Evolutionary conservation across 140 eudicot genomes (phyloP).

Genomic region (Cichorium intybus): DNA sequence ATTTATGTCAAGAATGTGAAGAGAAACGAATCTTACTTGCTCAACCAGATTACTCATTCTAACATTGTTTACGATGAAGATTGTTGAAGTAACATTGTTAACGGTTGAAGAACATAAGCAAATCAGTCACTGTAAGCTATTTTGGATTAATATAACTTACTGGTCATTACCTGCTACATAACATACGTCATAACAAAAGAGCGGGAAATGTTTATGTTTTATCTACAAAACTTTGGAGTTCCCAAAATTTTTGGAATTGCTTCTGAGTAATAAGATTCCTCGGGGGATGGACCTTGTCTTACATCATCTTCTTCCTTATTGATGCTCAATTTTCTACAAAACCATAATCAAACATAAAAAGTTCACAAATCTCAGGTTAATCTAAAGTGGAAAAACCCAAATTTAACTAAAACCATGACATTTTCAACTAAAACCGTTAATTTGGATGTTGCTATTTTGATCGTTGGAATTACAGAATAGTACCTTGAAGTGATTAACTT

Average conservation of each 20-base stretch:
- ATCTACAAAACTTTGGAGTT: slow-evolving; percentile 44
- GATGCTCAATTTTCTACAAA: no score
- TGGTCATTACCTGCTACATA: slow-evolving; percentile 88
- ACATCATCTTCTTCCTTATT: slow-evolving; percentile 41
- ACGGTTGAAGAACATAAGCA: slow-evolving; percentile 41
- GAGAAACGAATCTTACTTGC: slow-evolving; percentile 62
- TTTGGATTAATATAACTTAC: neutral
- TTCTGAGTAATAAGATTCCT: slow-evolving; percentile 53
- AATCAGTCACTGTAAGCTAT: neutral
- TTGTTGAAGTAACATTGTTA: slow-evolving; percentile 89
- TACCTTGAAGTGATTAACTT: no score
- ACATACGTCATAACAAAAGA: slow-evolving; percentile 95
- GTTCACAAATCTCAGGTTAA: no score
- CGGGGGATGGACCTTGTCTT: slow-evolving; percentile 39
- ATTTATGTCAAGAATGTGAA: slow-evolving; percentile 10
- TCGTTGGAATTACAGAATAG: no score
- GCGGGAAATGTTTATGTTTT: slow-evolving; percentile 66
- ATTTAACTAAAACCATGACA: no score
- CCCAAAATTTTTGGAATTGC: slow-evolving; percentile 52
- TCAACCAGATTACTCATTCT: slow-evolving; percentile 92
- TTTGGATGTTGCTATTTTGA: no score
- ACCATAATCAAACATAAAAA: no score
- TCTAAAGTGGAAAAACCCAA: no score
- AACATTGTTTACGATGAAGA: slow-evolving; percentile 95
- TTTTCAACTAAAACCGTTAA: no score